Conservation (phyloP, 208 protist genomes). For the Phytomonas francai region DNA sequence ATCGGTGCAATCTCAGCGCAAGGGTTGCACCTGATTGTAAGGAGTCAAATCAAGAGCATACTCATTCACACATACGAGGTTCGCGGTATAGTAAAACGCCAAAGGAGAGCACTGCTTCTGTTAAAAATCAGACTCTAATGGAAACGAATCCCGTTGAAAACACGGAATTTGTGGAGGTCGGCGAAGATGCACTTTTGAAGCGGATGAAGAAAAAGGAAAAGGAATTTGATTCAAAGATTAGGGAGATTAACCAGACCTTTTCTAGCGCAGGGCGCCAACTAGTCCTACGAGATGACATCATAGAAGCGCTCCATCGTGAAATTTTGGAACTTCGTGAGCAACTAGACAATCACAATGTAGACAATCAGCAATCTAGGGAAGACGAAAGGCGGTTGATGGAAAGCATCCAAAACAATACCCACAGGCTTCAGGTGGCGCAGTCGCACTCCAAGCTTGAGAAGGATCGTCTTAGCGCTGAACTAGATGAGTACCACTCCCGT, state of each 20-base stretch:
- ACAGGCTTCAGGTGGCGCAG: background rate
- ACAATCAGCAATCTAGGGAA: background rate
- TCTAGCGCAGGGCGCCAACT: slow-evolving; percentile 52
- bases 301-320: slow-evolving; percentile 53
- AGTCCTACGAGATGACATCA: slow-evolving; percentile 57
- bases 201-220: slow-evolving; percentile 53
- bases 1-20: background rate
- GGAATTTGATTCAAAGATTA: slow-evolving; percentile 67
- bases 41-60: background rate
- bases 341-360: background rate
- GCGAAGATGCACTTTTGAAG: slow-evolving; percentile 35
- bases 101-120: background rate
- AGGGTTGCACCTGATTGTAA: background rate
- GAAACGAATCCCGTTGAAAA: slow-evolving; percentile 6
- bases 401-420: background rate
- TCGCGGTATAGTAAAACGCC: background rate
- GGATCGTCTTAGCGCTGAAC: background rate
- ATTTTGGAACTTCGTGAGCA: slow-evolving; percentile 27
- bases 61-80: background rate
- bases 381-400: background rate
- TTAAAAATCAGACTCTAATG: background rate
- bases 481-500: background rate
- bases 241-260: slow-evolving; percentile 72
- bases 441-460: background rate
- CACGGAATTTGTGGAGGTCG: slow-evolving; percentile 5